Evolutionary conservation across 495 filamentous ascomycete species (phyloP).

Genomic region (Neurospora tetrasperma): DNA sequence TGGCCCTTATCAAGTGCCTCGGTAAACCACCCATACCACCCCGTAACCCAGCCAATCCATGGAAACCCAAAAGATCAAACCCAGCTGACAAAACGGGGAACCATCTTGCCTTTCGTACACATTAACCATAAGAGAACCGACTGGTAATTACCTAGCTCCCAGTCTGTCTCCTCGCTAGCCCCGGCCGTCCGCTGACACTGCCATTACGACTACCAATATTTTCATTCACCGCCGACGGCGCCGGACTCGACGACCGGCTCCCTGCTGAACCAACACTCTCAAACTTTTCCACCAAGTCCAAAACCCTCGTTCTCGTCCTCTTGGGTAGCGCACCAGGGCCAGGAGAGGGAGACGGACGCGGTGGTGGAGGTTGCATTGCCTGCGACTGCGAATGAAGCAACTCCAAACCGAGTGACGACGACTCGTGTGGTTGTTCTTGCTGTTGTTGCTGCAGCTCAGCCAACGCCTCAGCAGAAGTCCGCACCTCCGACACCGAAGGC

Average conservation of each 20-base stretch:
- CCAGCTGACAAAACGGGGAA: background rate
- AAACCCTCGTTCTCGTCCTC: conserved; percentile 28
- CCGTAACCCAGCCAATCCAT: background rate
- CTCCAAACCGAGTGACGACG: background rate
- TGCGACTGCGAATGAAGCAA: background rate
- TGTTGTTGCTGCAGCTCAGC: background rate
- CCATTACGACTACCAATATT: background rate
- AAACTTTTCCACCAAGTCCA: conserved; percentile 38
- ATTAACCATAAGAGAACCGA: background rate
- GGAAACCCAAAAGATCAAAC: background rate
- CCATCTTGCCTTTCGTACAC: background rate
- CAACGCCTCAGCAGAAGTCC: background rate
- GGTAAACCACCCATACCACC: background rate
- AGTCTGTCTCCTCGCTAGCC: background rate
- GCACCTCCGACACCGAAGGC: background rate
- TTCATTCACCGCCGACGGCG: background rate
- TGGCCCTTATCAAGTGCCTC: background rate
- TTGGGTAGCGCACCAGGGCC: background rate
- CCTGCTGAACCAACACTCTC: conserved; percentile 19
- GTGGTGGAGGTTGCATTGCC: background rate
- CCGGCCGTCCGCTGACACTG: background rate
- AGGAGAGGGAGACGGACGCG: background rate
- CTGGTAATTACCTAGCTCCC: background rate
- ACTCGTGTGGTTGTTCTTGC: background rate
- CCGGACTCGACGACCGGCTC: conserved; percentile 25